Evolutionary conservation across 345 rosid genomes (phyloP), one percentile per base, ranked within the genome.

Genomic region (Trapa bicornis): DNA sequence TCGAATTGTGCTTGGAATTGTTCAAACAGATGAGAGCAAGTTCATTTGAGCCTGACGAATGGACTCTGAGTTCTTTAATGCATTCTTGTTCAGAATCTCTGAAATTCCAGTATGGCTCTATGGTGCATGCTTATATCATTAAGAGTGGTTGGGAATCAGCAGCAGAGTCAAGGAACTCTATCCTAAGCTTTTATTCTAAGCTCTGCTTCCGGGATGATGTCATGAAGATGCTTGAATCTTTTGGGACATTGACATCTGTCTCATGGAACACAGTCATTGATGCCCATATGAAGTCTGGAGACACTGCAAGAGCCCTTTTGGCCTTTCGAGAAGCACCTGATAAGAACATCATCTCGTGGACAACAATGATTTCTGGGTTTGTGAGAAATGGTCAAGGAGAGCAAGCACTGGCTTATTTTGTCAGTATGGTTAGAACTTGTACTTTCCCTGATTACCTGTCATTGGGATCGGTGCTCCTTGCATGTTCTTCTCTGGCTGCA

Each of bases 61-160:
- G 80, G 76, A 89, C 96, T 32, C 83, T 83, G 65, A 91, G 97
- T 77, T 75, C 91, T 50, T 74, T 91, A 47, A 75, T 89, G 79
- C 84, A 76, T 76, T 80, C 80, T 35, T 86, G 88, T 64, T 65
- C 77, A 47, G 89, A 83, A 76, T 75, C 83, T 45, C 57, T 35
- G 4, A 77, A 78, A 22, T 68, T 78, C 14, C 41, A 71, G 50
- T 78, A 16, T 35, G 97, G 96, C 60, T 67, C 61, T 64, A 71
- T 77, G 82, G 68, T 85, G 62, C 93, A 91, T 74, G 79, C 81
- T 67, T 66, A 81, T 65, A 72, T 83, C 43, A 71, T 80, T 70
- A 91, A 78, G 81, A 81, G 63, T n/a, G 97, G 97, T 54, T 88
- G 97, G 97, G 73, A 77, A 14, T 76, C 67, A 15, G 91, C 94